Percentiles rank a stretch among this genome's conserved stretches.
These are phyloP conservation scores for Dalbergia oliveri DNA, from an alignment of 306 rosid species.

Conservation along the genomic window DNA sequence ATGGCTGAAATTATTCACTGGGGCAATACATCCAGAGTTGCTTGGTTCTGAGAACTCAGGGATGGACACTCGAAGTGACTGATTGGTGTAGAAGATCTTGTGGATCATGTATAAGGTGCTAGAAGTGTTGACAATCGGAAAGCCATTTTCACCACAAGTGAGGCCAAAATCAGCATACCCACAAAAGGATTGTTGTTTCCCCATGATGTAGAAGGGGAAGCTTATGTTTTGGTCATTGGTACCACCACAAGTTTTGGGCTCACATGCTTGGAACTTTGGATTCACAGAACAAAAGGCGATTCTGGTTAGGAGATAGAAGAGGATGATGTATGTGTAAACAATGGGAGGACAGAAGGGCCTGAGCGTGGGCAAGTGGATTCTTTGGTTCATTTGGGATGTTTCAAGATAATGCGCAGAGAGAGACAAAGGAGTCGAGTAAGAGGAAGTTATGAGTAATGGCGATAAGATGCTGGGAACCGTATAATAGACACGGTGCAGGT, in stretches of 20 bases:
- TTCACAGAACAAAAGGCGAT: slow-evolving; percentile 29
- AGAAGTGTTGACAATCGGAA: slow-evolving; percentile 39
- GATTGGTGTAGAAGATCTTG: slow-evolving; percentile 43
- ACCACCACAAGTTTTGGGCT: slow-evolving; percentile 42
- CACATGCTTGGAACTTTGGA: slow-evolving; percentile 43
- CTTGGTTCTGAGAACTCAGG: background rate
- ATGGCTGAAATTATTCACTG: background rate
- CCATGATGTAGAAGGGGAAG: slow-evolving; percentile 53
- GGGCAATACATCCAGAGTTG: background rate
- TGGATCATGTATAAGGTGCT: slow-evolving; percentile 24
- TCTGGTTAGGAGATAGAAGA: background rate
- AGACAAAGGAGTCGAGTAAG: background rate
- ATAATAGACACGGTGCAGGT: too few relatives aligned
- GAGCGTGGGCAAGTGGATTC: background rate
- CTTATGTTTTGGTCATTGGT: slow-evolving; percentile 24
- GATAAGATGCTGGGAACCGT: background rate
- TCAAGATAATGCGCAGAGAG: background rate
- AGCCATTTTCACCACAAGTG: slow-evolving; percentile 37
- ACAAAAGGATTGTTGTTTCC: slow-evolving; percentile 36
- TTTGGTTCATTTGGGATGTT: slow-evolving; percentile 45
- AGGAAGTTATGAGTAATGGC: too few relatives aligned
- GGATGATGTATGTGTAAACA: background rate
- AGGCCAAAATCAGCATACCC: slow-evolving; percentile 56
- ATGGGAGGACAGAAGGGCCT: background rate
- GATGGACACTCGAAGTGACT: slow-evolving; percentile 46